These are phyloP conservation scores for Pseudonitzschia delicatissima DNA, from an alignment of 108 stramenopile genomes.

Conservation along the genomic window DNA sequence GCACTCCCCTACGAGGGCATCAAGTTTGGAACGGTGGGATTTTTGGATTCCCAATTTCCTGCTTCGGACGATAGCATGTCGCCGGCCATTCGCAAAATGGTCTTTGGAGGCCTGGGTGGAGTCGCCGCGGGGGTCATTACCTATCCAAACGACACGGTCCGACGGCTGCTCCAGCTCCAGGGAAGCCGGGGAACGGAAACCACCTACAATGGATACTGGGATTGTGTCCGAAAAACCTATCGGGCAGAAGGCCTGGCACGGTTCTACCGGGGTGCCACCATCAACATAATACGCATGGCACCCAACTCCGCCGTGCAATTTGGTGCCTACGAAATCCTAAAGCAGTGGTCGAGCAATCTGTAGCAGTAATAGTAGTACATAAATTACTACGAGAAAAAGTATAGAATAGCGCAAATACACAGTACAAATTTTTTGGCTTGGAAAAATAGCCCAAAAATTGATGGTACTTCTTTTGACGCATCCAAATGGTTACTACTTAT, in stretches of 20 bases:
- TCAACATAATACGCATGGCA: slow-evolving; percentile 86
- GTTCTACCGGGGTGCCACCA: slow-evolving; percentile 71
- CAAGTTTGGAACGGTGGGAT: slow-evolving; percentile 87
- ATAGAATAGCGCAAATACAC: neutral
- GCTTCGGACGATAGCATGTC: neutral
- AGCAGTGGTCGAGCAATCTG: slow-evolving; percentile 28
- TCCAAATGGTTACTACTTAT: too few relatives aligned
- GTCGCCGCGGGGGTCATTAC: slow-evolving; percentile 78
- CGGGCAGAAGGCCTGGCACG: slow-evolving; percentile 56
- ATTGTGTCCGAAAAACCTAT: slow-evolving; percentile 75
- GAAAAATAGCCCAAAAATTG: too few relatives aligned
- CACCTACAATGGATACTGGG: slow-evolving; percentile 75
- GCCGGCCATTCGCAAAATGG: slow-evolving; percentile 58
- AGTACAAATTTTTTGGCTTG: too few relatives aligned
- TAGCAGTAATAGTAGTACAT: neutral
- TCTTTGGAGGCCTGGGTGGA: slow-evolving; percentile 82
- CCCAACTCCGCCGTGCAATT: slow-evolving; percentile 89
- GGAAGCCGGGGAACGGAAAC: slow-evolving; percentile 75
- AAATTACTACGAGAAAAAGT: neutral
- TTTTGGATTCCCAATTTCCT: slow-evolving; percentile 71
- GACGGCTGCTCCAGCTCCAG: slow-evolving; percentile 83
- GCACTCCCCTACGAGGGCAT: slow-evolving; percentile 90
- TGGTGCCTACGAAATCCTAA: slow-evolving; percentile 78
- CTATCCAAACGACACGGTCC: slow-evolving; percentile 90
- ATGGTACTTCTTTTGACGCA: too few relatives aligned